Base-by-base conservation (phyloP, 2,329 filamentous ascomycete genomes). In the Blumeriella jaapii region DNA sequence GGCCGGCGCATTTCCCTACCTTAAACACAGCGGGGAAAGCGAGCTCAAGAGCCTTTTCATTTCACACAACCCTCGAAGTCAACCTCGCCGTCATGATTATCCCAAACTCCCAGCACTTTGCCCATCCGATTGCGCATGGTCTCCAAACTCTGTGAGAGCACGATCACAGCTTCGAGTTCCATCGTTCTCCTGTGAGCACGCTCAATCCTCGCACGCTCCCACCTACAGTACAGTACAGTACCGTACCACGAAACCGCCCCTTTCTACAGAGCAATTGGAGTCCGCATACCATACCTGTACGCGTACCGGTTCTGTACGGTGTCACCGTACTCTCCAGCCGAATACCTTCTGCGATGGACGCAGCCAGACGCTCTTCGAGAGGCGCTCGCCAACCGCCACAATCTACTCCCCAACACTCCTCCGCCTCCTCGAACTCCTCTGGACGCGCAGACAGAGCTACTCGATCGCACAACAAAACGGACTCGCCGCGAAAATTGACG, bases 291-390 rank as follows among this genome's bases (percentile, higher is more conserved):
- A n/a, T n/a, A n/a, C n/a, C n/a, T n/a, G n/a, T n/a, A n/a, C n/a
- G n/a, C n/a, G n/a, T n/a, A n/a, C n/a, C n/a, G 24, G 18, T 12
- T 23, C 27, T 12, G 8, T 18, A 17, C 29, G 18, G 22, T 24
- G 11, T n/a, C n/a, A 24, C 13, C 6, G 11, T 7, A 13, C 15
- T n/a, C 29, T 18, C 29, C 25, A 38, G 29, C 28, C 25, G 23
- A 24, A 34, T 39, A 41, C 30, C 41, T 34, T 27, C 44, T 38
- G 60, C 59, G 54, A 62, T 71, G 67, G 69, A 65, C 55, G 63
- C 63, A 51, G 72, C 81, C 57, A 83, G 82, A 59, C 81, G 89
- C 63, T 83, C 89, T 59, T 94, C 87, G 55, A 91, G 87, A 61
- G 79, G 89, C 71, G 85, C 85, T 57, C 76, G 76, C 51, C 82